Base-by-base conservation (phyloP, 2,329 filamentous ascomycete genomes). In the Ceratocystis alfenasii region DNA sequence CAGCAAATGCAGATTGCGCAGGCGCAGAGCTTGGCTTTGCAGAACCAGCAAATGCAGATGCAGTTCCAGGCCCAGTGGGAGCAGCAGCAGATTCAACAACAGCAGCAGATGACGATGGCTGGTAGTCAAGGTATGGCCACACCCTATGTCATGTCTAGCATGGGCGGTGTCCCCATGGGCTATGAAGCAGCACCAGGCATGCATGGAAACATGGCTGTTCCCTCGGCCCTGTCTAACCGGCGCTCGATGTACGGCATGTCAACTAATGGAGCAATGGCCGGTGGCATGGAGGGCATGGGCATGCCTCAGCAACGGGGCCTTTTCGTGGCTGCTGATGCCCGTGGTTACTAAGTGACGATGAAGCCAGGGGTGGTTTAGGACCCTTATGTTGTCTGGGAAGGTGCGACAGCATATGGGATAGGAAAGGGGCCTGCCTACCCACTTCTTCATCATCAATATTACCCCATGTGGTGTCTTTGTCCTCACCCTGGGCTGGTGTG, bases 31-130 rank as follows among this genome's bases (percentile, higher is more conserved):
- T 65, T 73, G 60, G 70, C 68, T n/a, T 70, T 72, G 5, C 73
- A 75, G 12, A 63, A 60, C 44, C 75, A 77, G 64, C 71, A 74
- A 64, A 70, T 73, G 22, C 73, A 73, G 45, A 70, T 70, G 69
- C 71, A 70, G 68, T 73, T 71, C 69, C 72, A 74, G 41, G 72
- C 74, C 53, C 73, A 75, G 65, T 70, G 63, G 70, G 71, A 68
- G 69, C 60, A 67, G 70, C 68, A 64, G 66, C 69, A 61, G 69
- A 71, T 70, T 67, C 67, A 62, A n/a, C 44, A 46, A 61, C 67
- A 55, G 15, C 68, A 69, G 30, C 71, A 73, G 7, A 72, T 69
- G 61, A 68, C 71, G n/a, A 59, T 33, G 55, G 28, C 55, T 59
- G 55, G 48, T 7, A 25, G 48, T 6, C 36, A 41, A 41, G 20